A percentile compares a stretch with the other conserved stretches of the same genome.
Evolutionary conservation across 2,329 filamentous ascomycete species (phyloP).

Genomic region (Neonectria coccinea): DNA sequence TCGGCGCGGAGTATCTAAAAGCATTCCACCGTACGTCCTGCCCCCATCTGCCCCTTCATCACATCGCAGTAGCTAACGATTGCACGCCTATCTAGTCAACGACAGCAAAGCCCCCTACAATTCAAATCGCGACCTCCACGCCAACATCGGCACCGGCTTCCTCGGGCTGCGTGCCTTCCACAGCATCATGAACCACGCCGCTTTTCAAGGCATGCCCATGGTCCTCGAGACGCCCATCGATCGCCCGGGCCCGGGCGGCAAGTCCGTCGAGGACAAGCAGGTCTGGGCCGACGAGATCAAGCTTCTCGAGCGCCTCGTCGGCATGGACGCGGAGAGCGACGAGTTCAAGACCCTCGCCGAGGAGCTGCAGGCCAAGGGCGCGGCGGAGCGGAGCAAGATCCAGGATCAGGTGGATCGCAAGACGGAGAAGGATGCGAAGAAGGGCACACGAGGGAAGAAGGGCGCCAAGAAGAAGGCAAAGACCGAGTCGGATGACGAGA

Average conservation of each 20-base stretch:
- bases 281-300: constrained; percentile 97
- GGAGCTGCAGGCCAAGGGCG: constrained; percentile 75
- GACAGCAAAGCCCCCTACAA: constrained; percentile 91
- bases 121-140: constrained; percentile 89
- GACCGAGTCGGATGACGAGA: constrained; percentile 50
- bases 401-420: constrained; percentile 85
- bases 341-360: constrained; percentile 76
- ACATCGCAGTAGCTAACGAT: constrained; percentile 12
- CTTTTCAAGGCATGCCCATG: constrained; percentile 85
- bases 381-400: constrained; percentile 77
- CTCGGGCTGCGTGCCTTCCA: constrained; percentile 92
- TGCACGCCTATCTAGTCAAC: constrained; percentile 68
- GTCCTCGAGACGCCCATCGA: constrained; percentile 97
- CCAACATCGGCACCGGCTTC: constrained; percentile 96
- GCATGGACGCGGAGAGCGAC: constrained; percentile 80
- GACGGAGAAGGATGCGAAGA: constrained; percentile 66
- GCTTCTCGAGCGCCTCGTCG: constrained; percentile 87
- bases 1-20: constrained; percentile 83
- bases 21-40: constrained; percentile 74
- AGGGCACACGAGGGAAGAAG: constrained; percentile 38
- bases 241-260: constrained; percentile 72
- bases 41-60: neutral
- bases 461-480: constrained; percentile 52
- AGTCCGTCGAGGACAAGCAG: constrained; percentile 79
- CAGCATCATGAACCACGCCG: constrained; percentile 84